phyloP scores from a whole-genome alignment of 345 rosid genomes.

The Lepidium aucheri region DNA sequence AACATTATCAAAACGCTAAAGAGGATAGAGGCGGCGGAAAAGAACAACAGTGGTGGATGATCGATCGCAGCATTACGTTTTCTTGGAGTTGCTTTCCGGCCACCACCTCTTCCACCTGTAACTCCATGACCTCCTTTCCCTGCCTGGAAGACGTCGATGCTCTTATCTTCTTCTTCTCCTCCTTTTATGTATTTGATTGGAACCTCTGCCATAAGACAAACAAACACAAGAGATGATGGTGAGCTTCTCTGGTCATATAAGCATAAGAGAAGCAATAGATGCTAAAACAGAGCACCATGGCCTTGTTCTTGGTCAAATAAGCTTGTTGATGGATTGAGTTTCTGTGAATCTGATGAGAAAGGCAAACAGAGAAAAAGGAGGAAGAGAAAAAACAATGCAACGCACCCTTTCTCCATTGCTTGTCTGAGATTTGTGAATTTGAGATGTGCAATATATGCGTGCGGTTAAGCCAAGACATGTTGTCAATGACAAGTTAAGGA shows the following conservation, averaged over 20 bases:
- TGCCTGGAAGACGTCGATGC: conserved; percentile 2
- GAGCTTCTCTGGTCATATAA: not conserved
- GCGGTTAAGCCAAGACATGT: not conserved
- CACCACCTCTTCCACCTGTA: conserved; percentile 14
- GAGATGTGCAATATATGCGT: not conserved
- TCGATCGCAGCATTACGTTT: conserved; percentile 12
- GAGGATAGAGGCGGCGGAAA: conserved; percentile 11
- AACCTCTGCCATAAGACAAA: not conserved
- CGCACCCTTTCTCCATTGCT: conserved; percentile 1
- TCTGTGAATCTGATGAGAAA: conserved; percentile 4
- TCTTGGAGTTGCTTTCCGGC: conserved; percentile 21
- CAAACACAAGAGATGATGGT: not conserved
- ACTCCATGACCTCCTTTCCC: conserved; percentile 18
- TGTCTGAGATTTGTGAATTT: not conserved
- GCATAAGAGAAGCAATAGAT: not conserved
- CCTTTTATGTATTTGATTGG: not conserved
- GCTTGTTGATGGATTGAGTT: conserved; percentile 1
- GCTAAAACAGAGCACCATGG: conserved; percentile 15
- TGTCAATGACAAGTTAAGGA: conserved; percentile 6
- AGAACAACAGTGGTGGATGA: not conserved
- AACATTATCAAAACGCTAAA: conserved; percentile 5
- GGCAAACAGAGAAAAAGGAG: conserved; percentile 6
- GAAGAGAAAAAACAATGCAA: conserved; percentile 4
- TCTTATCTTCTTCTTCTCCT: not conserved
- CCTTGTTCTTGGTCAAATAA: not conserved